Evolutionary conservation across 2,329 filamentous ascomycete species (phyloP).

Genomic region (Monilinia fructicola): DNA sequence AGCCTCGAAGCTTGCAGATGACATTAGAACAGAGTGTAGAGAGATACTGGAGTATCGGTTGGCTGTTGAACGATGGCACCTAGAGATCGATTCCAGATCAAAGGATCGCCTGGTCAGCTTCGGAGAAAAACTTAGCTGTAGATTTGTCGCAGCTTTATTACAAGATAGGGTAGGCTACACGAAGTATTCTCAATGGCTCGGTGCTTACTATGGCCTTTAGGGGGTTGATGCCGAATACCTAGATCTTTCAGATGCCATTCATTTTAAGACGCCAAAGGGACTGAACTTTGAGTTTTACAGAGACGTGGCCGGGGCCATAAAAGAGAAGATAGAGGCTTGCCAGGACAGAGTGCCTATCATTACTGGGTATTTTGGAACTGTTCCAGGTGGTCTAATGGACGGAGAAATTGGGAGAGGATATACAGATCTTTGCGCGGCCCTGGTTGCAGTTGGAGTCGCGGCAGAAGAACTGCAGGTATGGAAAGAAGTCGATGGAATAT

Average conservation of each 20-base stretch:
- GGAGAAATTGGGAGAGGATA: constrained; percentile 91
- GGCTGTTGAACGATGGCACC: constrained; percentile 63
- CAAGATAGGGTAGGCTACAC: constrained; percentile 60
- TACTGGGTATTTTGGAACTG: constrained; percentile 92
- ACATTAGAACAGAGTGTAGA: constrained; percentile 76
- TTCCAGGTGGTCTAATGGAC: constrained; percentile 86
- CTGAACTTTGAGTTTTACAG: constrained; percentile 71
- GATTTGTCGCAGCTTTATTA: constrained; percentile 82
- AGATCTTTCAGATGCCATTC: constrained; percentile 80
- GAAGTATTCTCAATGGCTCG: background rate
- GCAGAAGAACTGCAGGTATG: constrained; percentile 93
- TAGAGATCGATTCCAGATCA: constrained; percentile 74
- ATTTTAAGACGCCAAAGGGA: constrained; percentile 58
- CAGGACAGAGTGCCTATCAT: constrained; percentile 70
- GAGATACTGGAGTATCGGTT: constrained; percentile 73
- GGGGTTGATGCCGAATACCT: constrained; percentile 86
- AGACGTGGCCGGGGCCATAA: constrained; percentile 59
- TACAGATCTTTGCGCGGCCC: constrained; percentile 90
- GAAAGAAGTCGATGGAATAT: constrained; percentile 98
- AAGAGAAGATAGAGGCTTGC: constrained; percentile 64
- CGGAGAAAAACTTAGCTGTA: constrained; percentile 92
- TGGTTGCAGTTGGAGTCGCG: constrained; percentile 84
- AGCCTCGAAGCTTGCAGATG: constrained; percentile 57
- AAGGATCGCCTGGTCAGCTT: constrained; percentile 91
- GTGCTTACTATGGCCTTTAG: constrained; percentile 40